phyloP scores from a whole-genome alignment of 2,329 filamentous ascomycete species.

The Chalara sp. region DNA sequence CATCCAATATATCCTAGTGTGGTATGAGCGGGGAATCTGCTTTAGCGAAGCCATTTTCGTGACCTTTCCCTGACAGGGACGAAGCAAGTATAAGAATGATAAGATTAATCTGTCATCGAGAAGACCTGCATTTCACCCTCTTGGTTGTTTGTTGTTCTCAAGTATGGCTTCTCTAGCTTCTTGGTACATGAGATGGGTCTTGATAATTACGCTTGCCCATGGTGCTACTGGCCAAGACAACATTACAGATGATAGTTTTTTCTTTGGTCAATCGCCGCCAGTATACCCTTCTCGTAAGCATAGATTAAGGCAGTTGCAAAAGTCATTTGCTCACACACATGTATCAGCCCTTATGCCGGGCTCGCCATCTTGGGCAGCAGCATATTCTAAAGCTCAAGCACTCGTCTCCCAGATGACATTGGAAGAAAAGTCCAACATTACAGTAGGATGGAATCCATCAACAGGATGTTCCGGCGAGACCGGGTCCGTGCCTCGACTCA shows the following conservation, averaged over 20 bases:
- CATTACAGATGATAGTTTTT: constrained; percentile 8
- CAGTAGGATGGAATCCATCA: constrained; percentile 45
- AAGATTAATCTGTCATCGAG: no score
- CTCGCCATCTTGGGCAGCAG: constrained; percentile 48
- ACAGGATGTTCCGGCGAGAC: constrained; percentile 24
- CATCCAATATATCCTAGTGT: no score
- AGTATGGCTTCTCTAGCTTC: no score
- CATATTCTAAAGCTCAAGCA: constrained; percentile 60
- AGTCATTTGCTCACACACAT: constrained; percentile 8
- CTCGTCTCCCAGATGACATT: constrained; percentile 49
- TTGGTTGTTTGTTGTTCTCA: no score
- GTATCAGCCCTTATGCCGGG: constrained; percentile 24
- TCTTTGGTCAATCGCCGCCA: constrained; percentile 1
- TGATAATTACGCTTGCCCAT: no score
- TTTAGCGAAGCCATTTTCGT: no score
- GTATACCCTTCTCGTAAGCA: constrained; percentile 3
- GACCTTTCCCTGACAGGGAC: no score
- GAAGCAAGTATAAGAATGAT: no score
- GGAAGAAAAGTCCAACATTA: constrained; percentile 26
- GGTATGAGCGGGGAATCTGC: no score
- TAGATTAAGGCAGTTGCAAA: not conserved
- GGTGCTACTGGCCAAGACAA: constrained; percentile 4
- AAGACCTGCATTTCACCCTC: no score
- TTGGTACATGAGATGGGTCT: no score
- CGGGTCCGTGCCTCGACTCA: constrained; percentile 46